Percentiles rank a stretch among this genome's conserved stretches.
phyloP scores from a whole-genome alignment of 1,284 basidiomycete species.

The Fomes fomentarius region DNA sequence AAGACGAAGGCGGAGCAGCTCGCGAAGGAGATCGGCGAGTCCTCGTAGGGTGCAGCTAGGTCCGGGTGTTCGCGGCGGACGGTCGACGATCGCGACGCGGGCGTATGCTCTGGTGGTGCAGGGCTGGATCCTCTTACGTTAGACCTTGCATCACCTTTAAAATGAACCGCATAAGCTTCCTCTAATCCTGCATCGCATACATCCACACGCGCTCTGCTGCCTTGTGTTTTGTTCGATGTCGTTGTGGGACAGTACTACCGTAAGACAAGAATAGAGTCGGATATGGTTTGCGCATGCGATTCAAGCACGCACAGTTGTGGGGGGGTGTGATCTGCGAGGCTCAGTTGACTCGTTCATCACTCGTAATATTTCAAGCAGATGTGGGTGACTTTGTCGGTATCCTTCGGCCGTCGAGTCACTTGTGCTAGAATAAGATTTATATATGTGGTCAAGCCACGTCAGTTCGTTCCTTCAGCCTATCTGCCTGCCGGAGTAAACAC shows the following conservation, averaged over 20 bases:
- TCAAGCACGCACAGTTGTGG: too few relatives aligned
- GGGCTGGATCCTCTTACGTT: slow-evolving; percentile 27
- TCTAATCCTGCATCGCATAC: slow-evolving; percentile 13
- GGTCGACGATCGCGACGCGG: slow-evolving; percentile 14
- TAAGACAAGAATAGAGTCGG: slow-evolving; percentile 15
- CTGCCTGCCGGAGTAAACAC: too few relatives aligned
- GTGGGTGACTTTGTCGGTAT: too few relatives aligned
- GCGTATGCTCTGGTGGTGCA: slow-evolving; percentile 23
- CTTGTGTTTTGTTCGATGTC: background rate
- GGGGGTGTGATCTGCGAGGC: too few relatives aligned
- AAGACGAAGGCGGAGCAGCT: slow-evolving; percentile 96
- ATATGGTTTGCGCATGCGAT: slow-evolving; percentile 6
- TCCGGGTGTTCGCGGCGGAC: background rate
- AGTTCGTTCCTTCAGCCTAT: too few relatives aligned
- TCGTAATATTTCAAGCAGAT: too few relatives aligned
- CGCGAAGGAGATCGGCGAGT: slow-evolving; percentile 87
- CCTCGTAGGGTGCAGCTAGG: slow-evolving; percentile 25
- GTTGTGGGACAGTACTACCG: slow-evolving; percentile 4
- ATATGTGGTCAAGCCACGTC: too few relatives aligned
- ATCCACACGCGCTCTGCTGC: background rate
- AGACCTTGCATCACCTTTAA: slow-evolving; percentile 29
- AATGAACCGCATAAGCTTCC: slow-evolving; percentile 21
- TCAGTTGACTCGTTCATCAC: too few relatives aligned
- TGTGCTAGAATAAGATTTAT: too few relatives aligned
- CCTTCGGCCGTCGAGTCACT: too few relatives aligned